Conservation (phyloP, 2,329 filamentous ascomycete genomes). For the Fusarium sp. region DNA sequence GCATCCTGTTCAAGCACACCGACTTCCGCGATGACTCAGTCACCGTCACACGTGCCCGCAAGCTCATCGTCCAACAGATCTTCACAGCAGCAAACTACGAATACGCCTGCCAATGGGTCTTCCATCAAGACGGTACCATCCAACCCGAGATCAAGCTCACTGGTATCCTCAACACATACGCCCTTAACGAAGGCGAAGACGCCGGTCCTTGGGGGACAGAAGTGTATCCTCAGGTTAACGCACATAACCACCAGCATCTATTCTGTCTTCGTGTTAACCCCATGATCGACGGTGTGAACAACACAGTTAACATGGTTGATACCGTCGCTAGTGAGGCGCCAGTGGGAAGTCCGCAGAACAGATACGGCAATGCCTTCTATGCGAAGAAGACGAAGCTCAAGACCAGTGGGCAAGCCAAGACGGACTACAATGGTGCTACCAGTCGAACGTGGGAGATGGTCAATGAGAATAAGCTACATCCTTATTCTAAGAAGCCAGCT, state of each 20-base stretch:
- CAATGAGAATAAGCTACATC: slow-evolving; percentile 86
- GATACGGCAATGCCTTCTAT: slow-evolving; percentile 90
- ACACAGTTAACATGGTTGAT: slow-evolving; percentile 88
- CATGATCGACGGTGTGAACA: slow-evolving; percentile 85
- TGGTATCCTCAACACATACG: slow-evolving; percentile 92
- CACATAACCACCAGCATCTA: slow-evolving; percentile 95
- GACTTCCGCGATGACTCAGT: slow-evolving; percentile 92
- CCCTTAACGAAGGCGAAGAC: slow-evolving; percentile 83
- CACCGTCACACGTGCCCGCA: slow-evolving; percentile 86
- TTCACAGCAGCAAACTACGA: slow-evolving; percentile 98
- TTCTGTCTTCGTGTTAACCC: slow-evolving; percentile 91
- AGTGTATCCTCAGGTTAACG: slow-evolving; percentile 85
- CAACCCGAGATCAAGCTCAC: slow-evolving; percentile 93
- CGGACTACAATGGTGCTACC: slow-evolving; percentile 84
- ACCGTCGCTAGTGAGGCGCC: slow-evolving; percentile 76
- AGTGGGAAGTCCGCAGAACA: slow-evolving; percentile 84
- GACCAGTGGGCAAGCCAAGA: slow-evolving; percentile 74
- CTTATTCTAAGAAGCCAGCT: slow-evolving; percentile 85
- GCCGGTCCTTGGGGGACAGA: slow-evolving; percentile 90
- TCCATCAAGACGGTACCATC: slow-evolving; percentile 86
- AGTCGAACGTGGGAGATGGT: slow-evolving; percentile 90
- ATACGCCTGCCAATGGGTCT: slow-evolving; percentile 82
- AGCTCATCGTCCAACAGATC: slow-evolving; percentile 88
- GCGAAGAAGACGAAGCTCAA: slow-evolving; percentile 84
- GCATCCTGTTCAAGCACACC: slow-evolving; percentile 93